These are phyloP conservation scores for Saccharomycopsis fibuligera DNA, from an alignment of 805 yeast species.

Conservation along the genomic window DNA sequence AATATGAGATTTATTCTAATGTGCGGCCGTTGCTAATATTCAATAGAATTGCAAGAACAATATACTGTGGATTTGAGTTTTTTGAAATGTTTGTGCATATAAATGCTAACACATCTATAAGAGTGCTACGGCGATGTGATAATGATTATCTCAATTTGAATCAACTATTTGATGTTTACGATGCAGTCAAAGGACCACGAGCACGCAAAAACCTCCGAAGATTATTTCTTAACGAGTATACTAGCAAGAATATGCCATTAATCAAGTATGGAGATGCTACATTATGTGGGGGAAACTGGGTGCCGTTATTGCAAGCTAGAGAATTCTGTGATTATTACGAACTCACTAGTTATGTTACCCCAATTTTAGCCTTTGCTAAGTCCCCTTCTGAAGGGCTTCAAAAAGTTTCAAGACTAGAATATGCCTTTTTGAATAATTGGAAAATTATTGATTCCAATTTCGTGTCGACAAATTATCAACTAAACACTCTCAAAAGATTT, in stretches of 20 bases:
- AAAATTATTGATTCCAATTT: not conserved
- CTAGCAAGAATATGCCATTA: slow-evolving; percentile 8
- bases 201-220: slow-evolving; percentile 18
- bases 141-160: slow-evolving; percentile 23
- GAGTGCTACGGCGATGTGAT: slow-evolving; percentile 25
- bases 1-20: slow-evolving; percentile 19
- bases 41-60: slow-evolving; percentile 25
- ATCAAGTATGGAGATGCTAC: slow-evolving; percentile 23
- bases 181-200: slow-evolving; percentile 19
- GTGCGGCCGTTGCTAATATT: slow-evolving; percentile 24
- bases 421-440: slow-evolving; percentile 2
- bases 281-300: slow-evolving; percentile 29
- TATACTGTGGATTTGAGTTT: slow-evolving; percentile 24
- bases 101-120: slow-evolving; percentile 21
- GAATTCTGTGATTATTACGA: slow-evolving; percentile 23
- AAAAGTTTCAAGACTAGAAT: not conserved
- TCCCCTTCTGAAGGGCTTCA: slow-evolving; percentile 20
- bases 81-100: slow-evolving; percentile 26
- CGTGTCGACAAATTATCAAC: not conserved
- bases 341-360: slow-evolving; percentile 14
- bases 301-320: slow-evolving; percentile 19
- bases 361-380: slow-evolving; percentile 21
- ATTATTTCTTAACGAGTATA: slow-evolving; percentile 19
- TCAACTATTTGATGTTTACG: slow-evolving; percentile 24
- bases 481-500: not conserved